Evolutionary conservation across 805 yeast genomes (phyloP), one percentile per base, ranked within the genome.

Genomic region (Helenozyma rhizophorensis): DNA sequence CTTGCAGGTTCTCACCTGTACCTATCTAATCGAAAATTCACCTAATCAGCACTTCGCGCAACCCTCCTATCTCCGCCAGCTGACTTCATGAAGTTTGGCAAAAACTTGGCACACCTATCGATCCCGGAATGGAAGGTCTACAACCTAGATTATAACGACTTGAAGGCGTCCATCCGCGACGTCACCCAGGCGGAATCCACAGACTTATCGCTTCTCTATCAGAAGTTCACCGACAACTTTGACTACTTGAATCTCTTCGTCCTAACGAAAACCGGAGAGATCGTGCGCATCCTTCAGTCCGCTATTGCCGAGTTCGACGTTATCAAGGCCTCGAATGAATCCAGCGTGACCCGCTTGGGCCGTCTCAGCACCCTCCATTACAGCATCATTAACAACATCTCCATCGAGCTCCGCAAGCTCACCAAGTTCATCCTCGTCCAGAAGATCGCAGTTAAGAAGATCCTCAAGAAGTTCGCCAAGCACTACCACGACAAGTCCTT

Each of bases 111-210:
- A 33, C 78, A 75, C 43, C 70, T 86, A 46, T 83, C 95, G 9
- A 83, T 87, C 15, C 87, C 89, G 2, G 93, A 85, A 62, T 89
- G 97, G 97, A 74, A 74, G 48, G 74, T 76, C 40, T 81, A 85
- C 58, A 87, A 89, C 56, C 69, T 89, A 25, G 88, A 86, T 50
- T 89, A 89, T 59, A 82, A 86, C 45, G 84, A 78, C 23, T 55
- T 89, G 36, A 89, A 88, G 57, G 59, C 60, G 4, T 68, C 72
- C 27, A 85, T 89, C 37, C 72, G 80, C 47, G 53, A 56, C 14
- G 76, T 79, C 7, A 82, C 90, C 31, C 44, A 39, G 26, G n/a
- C 28, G 11, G 15, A 30, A 14, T 21, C 32, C 4, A 32, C 43
- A 15, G 63, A 21, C 53, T 56, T 81, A 21, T 57, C 57, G 36